Evolutionary conservation across 2,329 filamentous ascomycete species (phyloP).

Genomic region (Neofusicoccum umdonicola): DNA sequence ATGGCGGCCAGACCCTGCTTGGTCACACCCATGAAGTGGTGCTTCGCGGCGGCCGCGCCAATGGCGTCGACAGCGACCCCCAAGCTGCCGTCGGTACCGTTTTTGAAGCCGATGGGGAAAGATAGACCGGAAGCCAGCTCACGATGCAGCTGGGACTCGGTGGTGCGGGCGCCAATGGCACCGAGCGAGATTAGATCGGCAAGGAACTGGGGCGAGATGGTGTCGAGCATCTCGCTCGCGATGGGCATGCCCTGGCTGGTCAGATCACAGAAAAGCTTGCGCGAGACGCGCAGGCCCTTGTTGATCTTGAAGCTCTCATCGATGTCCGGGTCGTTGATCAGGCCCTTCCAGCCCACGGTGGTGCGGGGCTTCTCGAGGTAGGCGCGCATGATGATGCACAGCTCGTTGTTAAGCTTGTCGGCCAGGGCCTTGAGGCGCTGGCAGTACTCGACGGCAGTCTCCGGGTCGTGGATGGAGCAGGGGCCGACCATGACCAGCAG

Average conservation of each 20-base stretch:
- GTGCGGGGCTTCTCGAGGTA: conserved; percentile 99
- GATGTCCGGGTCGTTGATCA: conserved; percentile 99
- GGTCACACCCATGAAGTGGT: conserved; percentile 98
- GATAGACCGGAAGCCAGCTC: conserved; percentile 93
- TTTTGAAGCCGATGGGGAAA: conserved; percentile 99
- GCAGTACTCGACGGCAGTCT: conserved; percentile 84
- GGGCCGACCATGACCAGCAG: conserved; percentile 93
- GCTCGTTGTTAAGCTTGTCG: conserved; percentile 75
- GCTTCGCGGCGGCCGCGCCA: conserved; percentile 72
- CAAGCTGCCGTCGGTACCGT: conserved; percentile 91
- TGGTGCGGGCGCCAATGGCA: conserved; percentile 92
- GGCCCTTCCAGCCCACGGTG: conserved; percentile 97
- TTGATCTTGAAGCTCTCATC: conserved; percentile 98
- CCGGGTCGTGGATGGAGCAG: conserved; percentile 95
- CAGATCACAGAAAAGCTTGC: conserved; percentile 89
- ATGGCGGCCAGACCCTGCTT: conserved; percentile 97
- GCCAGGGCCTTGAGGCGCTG: conserved; percentile 72
- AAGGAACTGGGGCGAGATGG: conserved; percentile 96
- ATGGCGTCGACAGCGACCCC: conserved; percentile 94
- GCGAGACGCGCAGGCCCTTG: conserved; percentile 90
- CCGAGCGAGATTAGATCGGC: conserved; percentile 94
- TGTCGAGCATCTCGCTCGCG: conserved; percentile 97
- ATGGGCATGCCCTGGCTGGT: conserved; percentile 88
- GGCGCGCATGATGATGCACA: conserved; percentile 94
- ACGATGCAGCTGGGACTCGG: conserved; percentile 92